A percentile compares a stretch with the other conserved stretches of the same genome.
These are phyloP conservation scores for Ustilago curta DNA, from an alignment of 1,284 basidiomycete species.

Conservation along the genomic window DNA sequence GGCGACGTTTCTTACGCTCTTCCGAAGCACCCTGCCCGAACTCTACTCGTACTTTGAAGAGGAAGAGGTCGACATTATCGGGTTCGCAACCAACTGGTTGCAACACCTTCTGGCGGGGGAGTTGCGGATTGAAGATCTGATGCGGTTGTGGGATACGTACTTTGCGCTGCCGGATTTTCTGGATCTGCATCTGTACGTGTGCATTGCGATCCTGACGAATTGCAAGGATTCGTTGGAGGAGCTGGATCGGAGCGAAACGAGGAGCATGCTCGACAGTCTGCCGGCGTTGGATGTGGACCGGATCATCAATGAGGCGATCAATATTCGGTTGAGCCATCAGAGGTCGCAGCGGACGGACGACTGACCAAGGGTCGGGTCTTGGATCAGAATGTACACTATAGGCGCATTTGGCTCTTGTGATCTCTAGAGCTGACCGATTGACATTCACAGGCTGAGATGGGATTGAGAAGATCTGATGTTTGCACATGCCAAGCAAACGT, in stretches of 20 bases:
- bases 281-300: slow-evolving; percentile 67
- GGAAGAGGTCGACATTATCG: slow-evolving; percentile 68
- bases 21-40: slow-evolving; percentile 67
- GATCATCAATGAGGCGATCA: slow-evolving; percentile 68
- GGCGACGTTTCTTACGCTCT: slow-evolving; percentile 67
- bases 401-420: no score
- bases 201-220: slow-evolving; percentile 68
- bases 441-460: no score
- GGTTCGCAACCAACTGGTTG: slow-evolving; percentile 67
- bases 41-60: slow-evolving; percentile 69
- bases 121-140: slow-evolving; percentile 65
- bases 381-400: no score
- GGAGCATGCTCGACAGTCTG: slow-evolving; percentile 67
- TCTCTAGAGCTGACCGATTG: neutral
- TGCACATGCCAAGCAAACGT: no score
- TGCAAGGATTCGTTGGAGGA: slow-evolving; percentile 69
- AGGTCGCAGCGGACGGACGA: slow-evolving; percentile 44
- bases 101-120: slow-evolving; percentile 66
- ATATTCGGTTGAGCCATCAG: slow-evolving; percentile 63
- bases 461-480: no score
- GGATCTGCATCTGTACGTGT: slow-evolving; percentile 69
- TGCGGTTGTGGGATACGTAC: slow-evolving; percentile 69
- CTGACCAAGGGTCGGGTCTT: neutral
- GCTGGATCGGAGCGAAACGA: slow-evolving; percentile 67
- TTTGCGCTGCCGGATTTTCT: slow-evolving; percentile 66